phyloP scores from a whole-genome alignment of 306 rosid species.

The Malus fusca region DNA sequence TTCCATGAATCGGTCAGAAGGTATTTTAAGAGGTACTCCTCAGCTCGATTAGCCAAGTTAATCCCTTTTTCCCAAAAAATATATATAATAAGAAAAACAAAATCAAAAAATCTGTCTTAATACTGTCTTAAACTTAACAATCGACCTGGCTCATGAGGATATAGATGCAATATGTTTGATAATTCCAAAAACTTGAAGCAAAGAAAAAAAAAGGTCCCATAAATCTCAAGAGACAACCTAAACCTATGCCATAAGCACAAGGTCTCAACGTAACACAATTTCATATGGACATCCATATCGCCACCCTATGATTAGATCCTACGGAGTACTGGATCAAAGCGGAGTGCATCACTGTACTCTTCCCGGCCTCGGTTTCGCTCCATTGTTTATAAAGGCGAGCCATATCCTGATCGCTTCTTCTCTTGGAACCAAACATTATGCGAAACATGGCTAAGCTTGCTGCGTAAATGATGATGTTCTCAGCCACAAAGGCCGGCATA shows the following conservation, averaged over 20 bases:
- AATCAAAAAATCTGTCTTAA: rapidly evolving
- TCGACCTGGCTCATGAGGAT: no score
- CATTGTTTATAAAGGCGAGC: neutral
- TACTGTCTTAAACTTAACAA: no score
- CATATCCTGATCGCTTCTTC: neutral
- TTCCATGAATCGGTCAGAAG: no score
- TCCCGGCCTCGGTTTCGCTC: neutral
- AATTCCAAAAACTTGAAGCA: no score
- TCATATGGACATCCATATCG: neutral
- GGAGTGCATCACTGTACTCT: neutral
- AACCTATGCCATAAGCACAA: neutral
- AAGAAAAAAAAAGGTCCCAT: no score
- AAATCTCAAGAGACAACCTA: neutral
- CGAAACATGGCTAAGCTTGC: conserved; percentile 27
- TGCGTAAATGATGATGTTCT: conserved; percentile 37
- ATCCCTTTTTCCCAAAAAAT: no score
- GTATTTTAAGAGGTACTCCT: no score
- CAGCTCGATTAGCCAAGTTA: no score
- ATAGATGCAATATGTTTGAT: no score
- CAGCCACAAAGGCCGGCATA: conserved; percentile 54
- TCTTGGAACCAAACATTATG: neutral
- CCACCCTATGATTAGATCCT: neutral
- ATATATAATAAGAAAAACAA: no score
- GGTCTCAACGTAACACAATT: neutral
- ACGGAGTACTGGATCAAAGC: neutral